Evolutionary conservation across 1,139 yeast species (phyloP).

Genomic region (Debaryomyces coudertii): DNA sequence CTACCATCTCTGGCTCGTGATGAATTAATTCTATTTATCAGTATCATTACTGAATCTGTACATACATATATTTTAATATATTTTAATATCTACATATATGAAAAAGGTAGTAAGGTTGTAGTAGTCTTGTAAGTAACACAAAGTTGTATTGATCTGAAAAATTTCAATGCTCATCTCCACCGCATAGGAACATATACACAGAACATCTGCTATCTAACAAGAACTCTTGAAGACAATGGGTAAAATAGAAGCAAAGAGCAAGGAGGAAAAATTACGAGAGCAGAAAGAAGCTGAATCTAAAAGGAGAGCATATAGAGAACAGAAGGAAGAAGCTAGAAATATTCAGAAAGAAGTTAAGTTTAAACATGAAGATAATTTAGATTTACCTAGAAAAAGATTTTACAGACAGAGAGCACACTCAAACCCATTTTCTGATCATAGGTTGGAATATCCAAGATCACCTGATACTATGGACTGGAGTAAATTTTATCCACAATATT

Average conservation of each 20-base stretch:
- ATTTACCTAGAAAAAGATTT: conserved; percentile 77
- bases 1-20: neutral
- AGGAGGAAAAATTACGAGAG: conserved; percentile 31
- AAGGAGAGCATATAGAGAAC: conserved; percentile 44
- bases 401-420: conserved; percentile 98
- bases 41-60: conserved; percentile 8
- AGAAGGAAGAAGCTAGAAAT: conserved; percentile 39
- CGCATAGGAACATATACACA: neutral
- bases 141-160: conserved; percentile 2
- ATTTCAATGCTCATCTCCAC: conserved; percentile 11
- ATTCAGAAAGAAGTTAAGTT: conserved; percentile 38
- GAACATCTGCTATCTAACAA: neutral
- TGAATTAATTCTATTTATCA: neutral
- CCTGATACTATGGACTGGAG: conserved; percentile 92
- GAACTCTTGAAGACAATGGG: conserved; percentile 3
- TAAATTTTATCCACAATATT: conserved; percentile 65
- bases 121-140: conserved; percentile 6
- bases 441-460: conserved; percentile 78
- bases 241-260: conserved; percentile 18
- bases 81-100: neutral
- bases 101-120: neutral
- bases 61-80: conserved; percentile 4
- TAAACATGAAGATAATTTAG: conserved; percentile 28
- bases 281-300: conserved; percentile 39
- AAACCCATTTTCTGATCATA: conserved; percentile 95